phyloP scores from a whole-genome alignment of 148 eudicot genomes.

The Tetragonia tetragonoides region DNA sequence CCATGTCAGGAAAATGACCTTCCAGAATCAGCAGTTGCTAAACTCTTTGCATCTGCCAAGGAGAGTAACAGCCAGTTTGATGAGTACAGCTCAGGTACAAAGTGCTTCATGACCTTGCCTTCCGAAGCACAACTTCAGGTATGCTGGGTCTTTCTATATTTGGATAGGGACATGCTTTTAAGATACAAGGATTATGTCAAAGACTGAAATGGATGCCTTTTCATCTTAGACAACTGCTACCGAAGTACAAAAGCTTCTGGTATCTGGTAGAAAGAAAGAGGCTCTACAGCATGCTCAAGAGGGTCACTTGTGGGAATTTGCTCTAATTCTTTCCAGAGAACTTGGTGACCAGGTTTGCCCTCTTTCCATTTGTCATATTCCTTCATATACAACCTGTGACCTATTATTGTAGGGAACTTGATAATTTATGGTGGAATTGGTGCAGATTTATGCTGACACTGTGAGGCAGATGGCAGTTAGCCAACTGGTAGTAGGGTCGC shows the following conservation, averaged over 20 bases:
- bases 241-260: constrained; percentile 45
- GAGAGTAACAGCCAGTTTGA: constrained; percentile 23
- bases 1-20: constrained; percentile 40
- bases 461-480: constrained; percentile 49
- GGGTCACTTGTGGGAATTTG: constrained; percentile 50
- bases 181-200: constrained; percentile 4
- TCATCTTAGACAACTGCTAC: constrained; percentile 38
- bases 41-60: constrained; percentile 47
- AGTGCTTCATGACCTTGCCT: constrained; percentile 38
- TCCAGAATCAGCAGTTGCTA: constrained; percentile 47
- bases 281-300: constrained; percentile 52
- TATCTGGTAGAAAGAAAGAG: constrained; percentile 45
- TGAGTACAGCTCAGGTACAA: constrained; percentile 19
- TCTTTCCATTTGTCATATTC: constrained; percentile 1
- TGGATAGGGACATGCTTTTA: background rate
- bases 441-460: constrained; percentile 46
- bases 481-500: constrained; percentile 38
- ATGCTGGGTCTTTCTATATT: constrained; percentile 3
- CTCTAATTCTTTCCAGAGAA: constrained; percentile 41
- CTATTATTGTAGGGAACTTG: constrained; percentile 1
- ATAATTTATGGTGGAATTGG: constrained; percentile 9
- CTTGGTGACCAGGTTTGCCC: constrained; percentile 51
- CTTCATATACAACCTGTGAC: background rate
- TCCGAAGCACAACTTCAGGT: constrained; percentile 47
- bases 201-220: constrained; percentile 9